Evolutionary conservation across 2,329 filamentous ascomycete genomes (phyloP), one percentile per base, ranked within the genome.

Genomic region (Clarireedia paspali): DNA sequence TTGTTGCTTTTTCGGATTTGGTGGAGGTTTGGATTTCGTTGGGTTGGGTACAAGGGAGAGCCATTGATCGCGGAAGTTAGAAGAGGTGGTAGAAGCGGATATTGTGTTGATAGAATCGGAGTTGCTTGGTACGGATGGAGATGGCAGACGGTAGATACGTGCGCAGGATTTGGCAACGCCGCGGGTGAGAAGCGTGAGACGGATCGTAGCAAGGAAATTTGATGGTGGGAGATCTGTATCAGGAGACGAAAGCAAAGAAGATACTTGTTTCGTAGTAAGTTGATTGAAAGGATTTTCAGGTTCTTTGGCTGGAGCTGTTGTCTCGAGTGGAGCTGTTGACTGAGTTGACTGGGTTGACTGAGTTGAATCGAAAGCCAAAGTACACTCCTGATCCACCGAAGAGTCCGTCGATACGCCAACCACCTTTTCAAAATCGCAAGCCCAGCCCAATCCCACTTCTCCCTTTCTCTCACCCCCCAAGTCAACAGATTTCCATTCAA

Each of bases 61-160:
- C 92, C 92, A 96, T 68, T 85, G 78, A 6, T 75, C 72, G 15
- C 86, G 81, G 1, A 91, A 77, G 59, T 58, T 6, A 67, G 70
- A 0, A 70, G 75, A 7, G 71, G 53, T 66, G 0, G 60, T 15
- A 42, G 51, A 52, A 14, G 42, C 36, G 44, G 44, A 26, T 38
- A 40, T 14, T 49, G 44, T 20, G 26, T 23, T 12, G 39, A 38
- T 15, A 56, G 56, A 1, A 74, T 70, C n/a, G 54, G 17, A 47
- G 17, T 30, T 34, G 92, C 15, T 46, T 4, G 17, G 2, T 14
- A 2, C 12, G 26, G 52, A 20, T 23, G 27, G 23, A n/a, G 44
- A n/a, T 48, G 55, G 89, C 15, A 97, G 82, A 14, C 89, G 85
- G 71, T 97, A 99, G 61, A 97, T 84, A 38, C 94, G 82, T 4